Conservation (phyloP, 2,329 filamentous ascomycete genomes). For the Penicillium sp. region DNA sequence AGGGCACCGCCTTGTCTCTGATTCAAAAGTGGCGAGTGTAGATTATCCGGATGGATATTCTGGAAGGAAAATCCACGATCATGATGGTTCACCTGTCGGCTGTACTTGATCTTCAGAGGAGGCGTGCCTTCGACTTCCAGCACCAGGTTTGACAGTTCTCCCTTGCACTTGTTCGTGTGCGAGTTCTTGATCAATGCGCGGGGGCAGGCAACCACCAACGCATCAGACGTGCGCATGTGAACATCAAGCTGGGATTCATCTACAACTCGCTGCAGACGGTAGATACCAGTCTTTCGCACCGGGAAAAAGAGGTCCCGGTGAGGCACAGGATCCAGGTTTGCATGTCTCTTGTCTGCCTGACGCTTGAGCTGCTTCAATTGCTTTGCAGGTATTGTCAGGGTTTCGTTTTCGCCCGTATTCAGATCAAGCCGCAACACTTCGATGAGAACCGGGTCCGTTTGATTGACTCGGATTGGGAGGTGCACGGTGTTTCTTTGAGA, state of each 20-base stretch:
- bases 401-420: conserved; percentile 72
- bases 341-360: conserved; percentile 57
- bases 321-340: conserved; percentile 46
- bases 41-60: conserved; percentile 84
- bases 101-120: conserved; percentile 88
- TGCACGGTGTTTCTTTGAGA: conserved; percentile 55
- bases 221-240: conserved; percentile 67
- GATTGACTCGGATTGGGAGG: conserved; percentile 87
- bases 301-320: conserved; percentile 66
- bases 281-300: conserved; percentile 82
- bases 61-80: conserved; percentile 85
- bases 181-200: conserved; percentile 66
- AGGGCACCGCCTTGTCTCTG: conserved; percentile 55
- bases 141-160: conserved; percentile 78
- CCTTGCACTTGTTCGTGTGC: conserved; percentile 66
- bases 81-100: conserved; percentile 75
- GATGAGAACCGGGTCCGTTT: conserved; percentile 80
- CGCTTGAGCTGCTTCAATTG: conserved; percentile 72
- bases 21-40: conserved; percentile 69
- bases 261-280: conserved; percentile 75
- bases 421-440: conserved; percentile 85
- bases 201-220: conserved; percentile 81
- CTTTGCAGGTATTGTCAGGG: conserved; percentile 65
- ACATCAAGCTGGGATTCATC: conserved; percentile 95
- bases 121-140: conserved; percentile 83